phyloP scores from a whole-genome alignment of 805 yeast species.

The Saccharomyces mikatae region DNA sequence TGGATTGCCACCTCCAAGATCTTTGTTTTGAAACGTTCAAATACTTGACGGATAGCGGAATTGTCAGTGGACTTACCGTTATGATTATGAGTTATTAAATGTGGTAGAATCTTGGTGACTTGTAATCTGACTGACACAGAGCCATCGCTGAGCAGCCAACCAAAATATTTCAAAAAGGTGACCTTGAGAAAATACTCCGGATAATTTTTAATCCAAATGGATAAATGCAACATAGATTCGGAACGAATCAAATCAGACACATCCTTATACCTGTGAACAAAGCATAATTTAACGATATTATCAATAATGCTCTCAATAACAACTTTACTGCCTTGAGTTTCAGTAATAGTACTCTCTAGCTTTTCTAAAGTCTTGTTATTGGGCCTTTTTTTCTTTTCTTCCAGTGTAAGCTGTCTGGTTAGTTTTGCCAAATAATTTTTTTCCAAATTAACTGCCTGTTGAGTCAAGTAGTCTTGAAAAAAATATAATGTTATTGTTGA shows the following conservation, averaged over 20 bases:
- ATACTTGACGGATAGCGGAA: conserved; percentile 66
- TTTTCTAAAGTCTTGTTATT: conserved; percentile 39
- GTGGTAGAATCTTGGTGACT: conserved; percentile 45
- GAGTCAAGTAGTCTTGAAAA: conserved; percentile 55
- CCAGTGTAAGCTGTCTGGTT: conserved; percentile 31
- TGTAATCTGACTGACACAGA: conserved; percentile 54
- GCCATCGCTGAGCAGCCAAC: conserved; percentile 78
- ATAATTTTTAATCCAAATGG: conserved; percentile 61
- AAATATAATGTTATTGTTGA: conserved; percentile 52
- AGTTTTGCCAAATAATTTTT: conserved; percentile 33
- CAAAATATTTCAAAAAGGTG: conserved; percentile 65
- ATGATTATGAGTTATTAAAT: conserved; percentile 37
- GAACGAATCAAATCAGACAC: conserved; percentile 62
- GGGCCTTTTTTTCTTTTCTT: conserved; percentile 32
- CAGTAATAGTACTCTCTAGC: conserved; percentile 36
- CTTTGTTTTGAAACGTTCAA: conserved; percentile 62
- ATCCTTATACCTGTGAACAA: conserved; percentile 74
- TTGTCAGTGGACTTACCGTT: conserved; percentile 27
- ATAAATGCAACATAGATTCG: conserved; percentile 55
- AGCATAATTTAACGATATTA: conserved; percentile 59
- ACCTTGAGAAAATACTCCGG: conserved; percentile 69
- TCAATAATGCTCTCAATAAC: conserved; percentile 48
- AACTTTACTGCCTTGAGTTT: conserved; percentile 41
- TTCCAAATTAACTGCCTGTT: conserved; percentile 34
- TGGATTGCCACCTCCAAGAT: conserved; percentile 53